Evolutionary conservation across 306 rosid species (phyloP), one percentile per base, ranked within the genome.

Genomic region (Astragalus membranaceus): DNA sequence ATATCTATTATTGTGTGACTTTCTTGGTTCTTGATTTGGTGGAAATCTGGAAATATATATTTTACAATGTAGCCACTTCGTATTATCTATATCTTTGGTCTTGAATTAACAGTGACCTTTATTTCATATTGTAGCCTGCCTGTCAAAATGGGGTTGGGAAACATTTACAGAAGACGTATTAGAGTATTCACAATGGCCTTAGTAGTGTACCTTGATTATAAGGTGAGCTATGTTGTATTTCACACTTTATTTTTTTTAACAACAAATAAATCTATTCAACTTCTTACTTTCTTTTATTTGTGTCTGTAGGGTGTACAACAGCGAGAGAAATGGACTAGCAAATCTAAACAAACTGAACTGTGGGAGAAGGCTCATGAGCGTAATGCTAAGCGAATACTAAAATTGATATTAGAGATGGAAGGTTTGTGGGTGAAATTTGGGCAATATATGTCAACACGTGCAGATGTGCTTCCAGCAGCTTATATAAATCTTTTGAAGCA

Each of bases 371-470:
- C 91, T 50, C 99, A 95, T 33, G 84, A 88, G 79, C 89, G 97
- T 72, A 95, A 95, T 84, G 99, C 99, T 73, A 89, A 67, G 83
- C 88, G 99, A 29, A 84, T 84, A 70, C 83, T 91, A 66, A 85
- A 60, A 72, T 74, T 95, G 86, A 89, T 95, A 36, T 70, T 91
- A 70, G 89, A 87, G 84, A 78, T 95, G 85, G 99, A 91, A 85
- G 97, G 99, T 70, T 74, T 95, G 89, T 95, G 99, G 99, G 97
- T 95, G 76, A 95, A 95, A 80, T 87, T 95, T 60, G 99, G 99
- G 70, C 99, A 95, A 80, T 95, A 91, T 80, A 72, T 95, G 79
- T 95, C 99, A 57, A 91, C 99, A 10, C 89, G 97, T 37, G 99
- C 99, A 44, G 99, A 95, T 87, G 99, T 95, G 72, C 95, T 95